Evolutionary conservation across 495 filamentous ascomycete genomes (phyloP), one percentile per base, ranked within the genome.

Genomic region (Aspergillus nidulans): DNA sequence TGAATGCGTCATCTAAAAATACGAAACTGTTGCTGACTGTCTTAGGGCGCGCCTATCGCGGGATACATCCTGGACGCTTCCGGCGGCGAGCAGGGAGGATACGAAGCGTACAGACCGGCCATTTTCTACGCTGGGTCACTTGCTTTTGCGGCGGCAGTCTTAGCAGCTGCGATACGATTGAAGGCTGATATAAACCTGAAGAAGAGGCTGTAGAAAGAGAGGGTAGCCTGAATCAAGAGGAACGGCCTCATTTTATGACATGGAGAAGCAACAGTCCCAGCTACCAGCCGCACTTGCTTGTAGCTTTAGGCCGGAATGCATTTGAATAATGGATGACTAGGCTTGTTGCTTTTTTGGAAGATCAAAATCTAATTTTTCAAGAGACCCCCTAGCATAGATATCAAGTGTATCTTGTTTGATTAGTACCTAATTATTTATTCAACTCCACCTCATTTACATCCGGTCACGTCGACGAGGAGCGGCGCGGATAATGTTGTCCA

Each of bases 401-500:
- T n/a, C n/a, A n/a, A n/a, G n/a, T n/a, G n/a, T n/a, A 24, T 18
- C 13, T 52, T 16, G 40, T 36, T 48, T n/a, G 44, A 54, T 46
- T 32, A 41, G 20, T 9, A 46, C 13, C 13, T 18, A 16, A 47
- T 19, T 49, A 3, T 47, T 32, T 52, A 19, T 38, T 39, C 39
- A 41, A 13, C 42, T 48, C 52, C 55, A 55, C 53, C 51, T 49
- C 46, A 53, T 53, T 76, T 73, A 88, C 82, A 87, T 86, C 40
- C 89, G 81, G 63, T 90, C 86, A 32, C 89, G 79, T 67, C 77
- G 83, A 62, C 89, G 74, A 55, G 89, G 89, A 49, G 89, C 89
- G 42, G 84, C 81, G 25, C 88, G 81, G 62, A 94, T 91, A 66
- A 94, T 94, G 69, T 91, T 90, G 71, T 94, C 89, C 26, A 94